Evolutionary conservation across 495 filamentous ascomycete genomes (phyloP).

Genomic region (Lasiosphaeria ovina): DNA sequence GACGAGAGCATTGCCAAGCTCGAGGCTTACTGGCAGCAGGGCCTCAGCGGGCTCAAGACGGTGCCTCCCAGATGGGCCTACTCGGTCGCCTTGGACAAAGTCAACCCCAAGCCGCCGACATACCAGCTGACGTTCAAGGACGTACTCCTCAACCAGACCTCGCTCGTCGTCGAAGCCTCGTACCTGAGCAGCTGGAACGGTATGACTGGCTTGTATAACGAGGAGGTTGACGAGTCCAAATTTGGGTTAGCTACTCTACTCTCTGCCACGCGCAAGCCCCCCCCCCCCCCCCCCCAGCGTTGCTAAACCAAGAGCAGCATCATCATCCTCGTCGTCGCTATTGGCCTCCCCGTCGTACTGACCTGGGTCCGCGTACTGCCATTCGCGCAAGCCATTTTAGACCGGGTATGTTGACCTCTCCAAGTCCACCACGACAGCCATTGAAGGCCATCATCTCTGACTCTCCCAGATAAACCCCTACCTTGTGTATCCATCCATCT

Average conservation of each 20-base stretch:
- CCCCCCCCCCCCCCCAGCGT: background rate
- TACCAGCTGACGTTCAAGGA: slow-evolving; percentile 8
- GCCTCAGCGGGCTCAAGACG: slow-evolving; percentile 1
- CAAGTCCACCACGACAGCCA: background rate
- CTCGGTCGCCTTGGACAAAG: slow-evolving; percentile 8
- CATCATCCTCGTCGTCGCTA: background rate
- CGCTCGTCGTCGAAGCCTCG: slow-evolving; percentile 2
- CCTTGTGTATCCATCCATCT: slow-evolving; percentile 26
- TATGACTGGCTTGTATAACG: slow-evolving; percentile 3
- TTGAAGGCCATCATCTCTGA: background rate
- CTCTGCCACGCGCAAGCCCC: background rate
- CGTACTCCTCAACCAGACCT: slow-evolving; percentile 1
- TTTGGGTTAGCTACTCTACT: background rate
- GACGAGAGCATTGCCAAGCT: slow-evolving; percentile 8
- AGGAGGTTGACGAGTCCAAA: slow-evolving; percentile 7
- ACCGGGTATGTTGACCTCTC: background rate
- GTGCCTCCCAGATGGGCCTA: slow-evolving; percentile 7
- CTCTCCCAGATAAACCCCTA: slow-evolving; percentile 6
- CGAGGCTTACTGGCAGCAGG: slow-evolving; percentile 8
- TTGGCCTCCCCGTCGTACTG: slow-evolving; percentile 7
- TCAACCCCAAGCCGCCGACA: slow-evolving; percentile 6
- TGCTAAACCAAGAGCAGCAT: slow-evolving; percentile 1
- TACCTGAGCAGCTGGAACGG: slow-evolving; percentile 7
- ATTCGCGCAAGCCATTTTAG: background rate
- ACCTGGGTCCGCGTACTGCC: slow-evolving; percentile 3